Percentiles rank a stretch among this genome's conserved stretches.
Evolutionary conservation across 768 basidiomycete species (phyloP).

Genomic region (Botryobasidium botryosum): DNA sequence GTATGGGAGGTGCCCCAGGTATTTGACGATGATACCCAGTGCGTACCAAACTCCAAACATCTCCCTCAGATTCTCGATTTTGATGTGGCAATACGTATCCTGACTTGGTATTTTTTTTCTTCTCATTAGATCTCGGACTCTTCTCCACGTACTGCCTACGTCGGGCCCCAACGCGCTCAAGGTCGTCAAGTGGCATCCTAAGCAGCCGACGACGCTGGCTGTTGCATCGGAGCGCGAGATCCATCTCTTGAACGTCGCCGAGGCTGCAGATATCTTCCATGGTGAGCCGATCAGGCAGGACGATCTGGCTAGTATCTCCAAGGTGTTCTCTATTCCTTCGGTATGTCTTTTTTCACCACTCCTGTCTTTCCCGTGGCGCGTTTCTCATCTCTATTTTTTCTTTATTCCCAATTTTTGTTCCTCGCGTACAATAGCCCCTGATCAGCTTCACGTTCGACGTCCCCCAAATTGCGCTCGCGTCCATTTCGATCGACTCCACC

Average conservation of each 20-base stretch:
- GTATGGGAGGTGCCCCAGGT: conserved; percentile 74
- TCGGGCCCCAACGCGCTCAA: conserved; percentile 54
- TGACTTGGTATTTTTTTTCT: conserved; percentile 1
- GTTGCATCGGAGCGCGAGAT: conserved; percentile 67
- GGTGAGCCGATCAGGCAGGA: conserved; percentile 51
- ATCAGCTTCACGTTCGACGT: conserved; percentile 78
- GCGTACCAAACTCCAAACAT: conserved; percentile 18
- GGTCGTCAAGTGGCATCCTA: conserved; percentile 80
- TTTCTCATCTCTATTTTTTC: background rate
- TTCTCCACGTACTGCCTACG: conserved; percentile 18
- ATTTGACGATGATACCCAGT: conserved; percentile 68
- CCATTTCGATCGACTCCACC: conserved; percentile 68
- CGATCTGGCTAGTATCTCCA: conserved; percentile 51
- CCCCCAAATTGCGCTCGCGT: conserved; percentile 56
- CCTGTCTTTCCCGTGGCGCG: background rate
- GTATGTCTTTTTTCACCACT: conserved; percentile 27
- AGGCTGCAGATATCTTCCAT: conserved; percentile 40
- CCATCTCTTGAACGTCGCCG: conserved; percentile 55
- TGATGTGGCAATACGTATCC: conserved; percentile 44
- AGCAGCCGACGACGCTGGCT: conserved; percentile 59
- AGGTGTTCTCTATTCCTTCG: conserved; percentile 49
- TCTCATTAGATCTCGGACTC: conserved; percentile 5
- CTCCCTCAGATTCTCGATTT: conserved; percentile 2
- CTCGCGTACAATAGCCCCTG: conserved; percentile 35
- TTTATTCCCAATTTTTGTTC: background rate